Percentiles rank a stretch among this genome's conserved stretches.
These are phyloP conservation scores for Phytophthora fragariae DNA, from an alignment of 352 stramenopile genomes.

Conservation along the genomic window DNA sequence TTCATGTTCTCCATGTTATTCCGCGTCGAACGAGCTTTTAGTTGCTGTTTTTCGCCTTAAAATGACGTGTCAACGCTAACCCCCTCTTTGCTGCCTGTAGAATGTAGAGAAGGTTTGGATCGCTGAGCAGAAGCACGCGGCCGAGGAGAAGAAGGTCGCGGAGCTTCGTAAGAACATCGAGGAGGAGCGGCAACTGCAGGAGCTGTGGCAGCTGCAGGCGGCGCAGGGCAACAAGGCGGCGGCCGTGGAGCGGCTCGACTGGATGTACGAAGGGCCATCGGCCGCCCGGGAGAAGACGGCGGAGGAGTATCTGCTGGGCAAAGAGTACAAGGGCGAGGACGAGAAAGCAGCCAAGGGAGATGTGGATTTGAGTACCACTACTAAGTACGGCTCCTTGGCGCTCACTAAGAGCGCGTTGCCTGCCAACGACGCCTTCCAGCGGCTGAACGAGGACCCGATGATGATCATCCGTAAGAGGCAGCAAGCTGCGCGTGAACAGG, in stretches of 20 bases:
- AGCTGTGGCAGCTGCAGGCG: conserved; percentile 93
- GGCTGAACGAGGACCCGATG: conserved; percentile 97
- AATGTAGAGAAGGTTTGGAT: conserved; percentile 99
- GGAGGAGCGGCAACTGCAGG: conserved; percentile 96
- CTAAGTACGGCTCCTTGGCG: conserved; percentile 76
- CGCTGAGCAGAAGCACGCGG: conserved; percentile 94
- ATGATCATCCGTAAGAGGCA: conserved; percentile 93
- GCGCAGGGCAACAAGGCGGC: conserved; percentile 82
- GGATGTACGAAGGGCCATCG: conserved; percentile 97
- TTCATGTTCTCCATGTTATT: neutral
- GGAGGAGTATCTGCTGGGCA: conserved; percentile 95
- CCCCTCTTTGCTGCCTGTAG: conserved; percentile 34
- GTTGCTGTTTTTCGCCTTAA: neutral
- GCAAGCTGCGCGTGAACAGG: conserved; percentile 78
- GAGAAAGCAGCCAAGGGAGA: conserved; percentile 36
- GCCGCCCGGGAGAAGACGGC: conserved; percentile 65
- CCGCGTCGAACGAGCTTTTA: neutral
- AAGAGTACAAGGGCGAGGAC: conserved; percentile 77
- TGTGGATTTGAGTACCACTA: conserved; percentile 61
- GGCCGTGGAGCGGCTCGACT: conserved; percentile 91
- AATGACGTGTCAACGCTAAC: conserved; percentile 1
- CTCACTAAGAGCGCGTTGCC: conserved; percentile 58
- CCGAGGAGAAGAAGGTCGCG: conserved; percentile 93
- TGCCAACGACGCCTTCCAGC: conserved; percentile 93
- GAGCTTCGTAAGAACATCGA: conserved; percentile 97